Evolutionary conservation across 2,329 filamentous ascomycete genomes (phyloP).

Genomic region (Hawksworthiomyces lignivorus): DNA sequence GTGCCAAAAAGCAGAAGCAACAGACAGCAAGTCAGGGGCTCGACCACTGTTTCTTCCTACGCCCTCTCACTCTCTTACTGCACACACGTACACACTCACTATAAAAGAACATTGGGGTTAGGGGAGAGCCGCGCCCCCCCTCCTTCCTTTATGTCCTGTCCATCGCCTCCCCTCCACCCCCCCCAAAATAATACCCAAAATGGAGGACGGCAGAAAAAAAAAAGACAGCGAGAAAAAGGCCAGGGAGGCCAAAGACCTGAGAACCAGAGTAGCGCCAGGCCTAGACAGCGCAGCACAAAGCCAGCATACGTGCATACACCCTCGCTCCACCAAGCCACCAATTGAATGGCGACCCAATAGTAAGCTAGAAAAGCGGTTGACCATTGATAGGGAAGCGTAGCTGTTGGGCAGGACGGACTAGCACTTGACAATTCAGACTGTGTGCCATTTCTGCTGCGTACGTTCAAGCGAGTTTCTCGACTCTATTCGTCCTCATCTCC

Average conservation of each 20-base stretch:
- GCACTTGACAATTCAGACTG: too few relatives aligned
- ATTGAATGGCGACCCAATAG: too few relatives aligned
- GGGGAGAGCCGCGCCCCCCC: constrained; percentile 5
- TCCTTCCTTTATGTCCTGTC: not conserved
- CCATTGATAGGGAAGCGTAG: too few relatives aligned
- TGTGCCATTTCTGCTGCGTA: too few relatives aligned
- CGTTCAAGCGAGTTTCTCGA: too few relatives aligned
- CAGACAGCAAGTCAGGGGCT: constrained; percentile 8
- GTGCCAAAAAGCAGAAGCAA: constrained; percentile 1
- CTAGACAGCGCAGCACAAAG: not conserved
- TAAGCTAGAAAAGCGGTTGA: too few relatives aligned
- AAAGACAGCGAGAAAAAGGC: not conserved
- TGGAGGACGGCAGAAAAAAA: not conserved
- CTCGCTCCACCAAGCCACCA: not conserved
- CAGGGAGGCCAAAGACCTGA: not conserved
- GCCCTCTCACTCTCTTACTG: too few relatives aligned
- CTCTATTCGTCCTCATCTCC: too few relatives aligned
- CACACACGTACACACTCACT: too few relatives aligned
- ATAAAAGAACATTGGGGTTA: too few relatives aligned
- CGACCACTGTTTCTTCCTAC: constrained; percentile 3
- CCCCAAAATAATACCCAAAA: not conserved
- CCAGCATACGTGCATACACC: not conserved
- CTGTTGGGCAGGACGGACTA: too few relatives aligned
- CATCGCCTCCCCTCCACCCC: not conserved
- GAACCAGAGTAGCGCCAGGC: constrained; percentile 1